phyloP scores from a whole-genome alignment of 805 yeast genomes.

The Pichia manshurica region DNA sequence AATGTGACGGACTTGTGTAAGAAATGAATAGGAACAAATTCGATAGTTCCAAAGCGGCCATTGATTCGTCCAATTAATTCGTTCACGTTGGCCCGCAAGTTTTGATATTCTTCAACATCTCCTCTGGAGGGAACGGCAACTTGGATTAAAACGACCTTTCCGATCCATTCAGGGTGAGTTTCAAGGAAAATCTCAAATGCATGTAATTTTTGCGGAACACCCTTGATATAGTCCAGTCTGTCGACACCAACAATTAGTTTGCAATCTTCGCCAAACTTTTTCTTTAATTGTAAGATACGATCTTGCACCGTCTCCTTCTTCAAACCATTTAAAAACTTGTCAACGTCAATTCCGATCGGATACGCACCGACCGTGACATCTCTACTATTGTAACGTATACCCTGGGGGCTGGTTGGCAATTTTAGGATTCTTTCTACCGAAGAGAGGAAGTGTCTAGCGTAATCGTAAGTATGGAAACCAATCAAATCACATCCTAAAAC shows the following conservation, averaged over 20 bases:
- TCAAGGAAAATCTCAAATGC: constrained; percentile 90
- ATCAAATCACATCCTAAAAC: constrained; percentile 89
- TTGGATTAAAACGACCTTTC: constrained; percentile 91
- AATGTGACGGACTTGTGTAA: constrained; percentile 89
- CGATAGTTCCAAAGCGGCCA: constrained; percentile 94
- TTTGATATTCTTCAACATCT: constrained; percentile 96
- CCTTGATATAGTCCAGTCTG: constrained; percentile 92
- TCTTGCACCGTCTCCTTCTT: constrained; percentile 53
- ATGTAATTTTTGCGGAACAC: constrained; percentile 95
- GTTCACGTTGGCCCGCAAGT: constrained; percentile 86
- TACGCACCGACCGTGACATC: constrained; percentile 88
- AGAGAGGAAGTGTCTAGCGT: constrained; percentile 91
- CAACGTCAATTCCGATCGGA: constrained; percentile 98
- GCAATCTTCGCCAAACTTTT: constrained; percentile 61
- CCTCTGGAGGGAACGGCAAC: constrained; percentile 98
- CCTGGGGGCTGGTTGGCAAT: constrained; percentile 83
- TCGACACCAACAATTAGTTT: constrained; percentile 96
- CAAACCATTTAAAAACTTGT: constrained; percentile 78
- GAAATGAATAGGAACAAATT: constrained; percentile 95
- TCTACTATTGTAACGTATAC: constrained; percentile 71
- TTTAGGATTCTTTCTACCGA: constrained; percentile 81
- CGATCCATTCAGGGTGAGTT: constrained; percentile 97
- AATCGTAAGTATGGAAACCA: constrained; percentile 99
- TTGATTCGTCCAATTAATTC: constrained; percentile 95
- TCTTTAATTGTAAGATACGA: constrained; percentile 56